A percentile compares a stretch with the other conserved stretches of the same genome.
These are phyloP conservation scores for Artemisia tridentata DNA, from an alignment of 129 eudicot species.

Conservation along the genomic window DNA sequence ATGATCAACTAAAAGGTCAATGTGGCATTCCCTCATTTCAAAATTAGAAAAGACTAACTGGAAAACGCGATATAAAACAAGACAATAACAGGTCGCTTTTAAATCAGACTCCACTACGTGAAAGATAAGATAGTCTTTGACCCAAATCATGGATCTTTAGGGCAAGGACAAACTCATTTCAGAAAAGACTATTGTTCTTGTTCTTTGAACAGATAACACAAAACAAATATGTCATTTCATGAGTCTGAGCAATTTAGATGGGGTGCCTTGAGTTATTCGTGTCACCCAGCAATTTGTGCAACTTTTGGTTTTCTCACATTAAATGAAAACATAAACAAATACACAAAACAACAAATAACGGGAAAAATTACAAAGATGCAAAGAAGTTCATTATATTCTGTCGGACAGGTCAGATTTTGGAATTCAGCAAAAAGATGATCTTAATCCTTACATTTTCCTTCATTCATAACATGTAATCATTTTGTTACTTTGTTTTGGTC, in stretches of 20 bases:
- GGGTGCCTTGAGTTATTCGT: not conserved
- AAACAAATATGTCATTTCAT: not conserved
- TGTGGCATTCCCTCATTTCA: not conserved
- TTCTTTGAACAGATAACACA: not conserved
- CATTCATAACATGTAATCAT: not conserved
- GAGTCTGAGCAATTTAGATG: not conserved
- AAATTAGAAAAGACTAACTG: not conserved
- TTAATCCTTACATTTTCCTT: not conserved
- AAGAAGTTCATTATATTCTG: not conserved
- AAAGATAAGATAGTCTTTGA: not conserved
- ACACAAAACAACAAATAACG: not conserved
- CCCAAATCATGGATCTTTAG: not conserved
- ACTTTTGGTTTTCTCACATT: not conserved
- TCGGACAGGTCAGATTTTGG: not conserved
- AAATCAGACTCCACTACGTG: not conserved
- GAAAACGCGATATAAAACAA: not conserved
- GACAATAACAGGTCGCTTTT: not conserved
- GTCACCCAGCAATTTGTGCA: conserved; percentile 5
- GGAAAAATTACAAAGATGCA: not conserved
- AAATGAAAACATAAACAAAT: not conserved
- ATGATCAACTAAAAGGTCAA: not conserved
- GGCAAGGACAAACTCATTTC: not conserved
- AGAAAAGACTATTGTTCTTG: not conserved
- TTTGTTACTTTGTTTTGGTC: no score
- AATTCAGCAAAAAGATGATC: not conserved